A percentile compares a stretch with the other conserved stretches of the same genome.
phyloP scores from a whole-genome alignment of 2,329 filamentous ascomycete genomes.

The Acephala macrosclerotiorum region DNA sequence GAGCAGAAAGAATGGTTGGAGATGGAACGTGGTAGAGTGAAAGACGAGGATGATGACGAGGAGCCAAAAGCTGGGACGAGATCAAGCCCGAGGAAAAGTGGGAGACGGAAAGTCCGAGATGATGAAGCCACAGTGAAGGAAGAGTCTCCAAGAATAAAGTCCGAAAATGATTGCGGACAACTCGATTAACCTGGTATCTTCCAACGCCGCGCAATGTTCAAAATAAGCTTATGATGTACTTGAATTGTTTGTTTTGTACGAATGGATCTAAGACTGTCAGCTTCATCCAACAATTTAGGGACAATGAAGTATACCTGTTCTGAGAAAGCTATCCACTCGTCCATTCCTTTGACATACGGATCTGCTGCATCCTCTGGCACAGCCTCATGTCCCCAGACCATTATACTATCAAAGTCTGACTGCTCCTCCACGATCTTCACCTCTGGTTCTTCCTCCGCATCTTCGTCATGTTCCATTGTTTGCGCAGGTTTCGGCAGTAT shows the following conservation, averaged over 20 bases:
- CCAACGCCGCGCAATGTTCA: constrained; percentile 25
- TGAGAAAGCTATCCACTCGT: constrained; percentile 82
- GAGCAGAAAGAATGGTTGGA: constrained; percentile 48
- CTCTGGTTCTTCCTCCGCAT: constrained; percentile 56
- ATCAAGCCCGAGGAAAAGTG: neutral
- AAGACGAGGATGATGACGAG: constrained; percentile 16
- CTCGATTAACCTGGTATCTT: constrained; percentile 20
- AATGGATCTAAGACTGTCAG: constrained; percentile 30
- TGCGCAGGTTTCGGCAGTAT: constrained; percentile 40
- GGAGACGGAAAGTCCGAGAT: neutral
- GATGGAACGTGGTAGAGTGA: constrained; percentile 12
- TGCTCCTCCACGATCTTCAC: constrained; percentile 67
- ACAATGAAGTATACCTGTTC: constrained; percentile 59
- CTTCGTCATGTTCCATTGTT: constrained; percentile 47
- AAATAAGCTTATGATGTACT: constrained; percentile 1
- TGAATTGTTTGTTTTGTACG: constrained; percentile 9
- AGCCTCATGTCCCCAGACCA: constrained; percentile 86
- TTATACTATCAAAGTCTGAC: constrained; percentile 74
- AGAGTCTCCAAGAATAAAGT: neutral
- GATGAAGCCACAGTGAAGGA: neutral
- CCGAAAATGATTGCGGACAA: constrained; percentile 11
- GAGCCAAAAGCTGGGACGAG: neutral
- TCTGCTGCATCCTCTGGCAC: constrained; percentile 68
- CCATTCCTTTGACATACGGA: constrained; percentile 74
- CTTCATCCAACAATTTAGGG: neutral